phyloP scores from a whole-genome alignment of 768 basidiomycete genomes.

The Trametes sanguinea region DNA sequence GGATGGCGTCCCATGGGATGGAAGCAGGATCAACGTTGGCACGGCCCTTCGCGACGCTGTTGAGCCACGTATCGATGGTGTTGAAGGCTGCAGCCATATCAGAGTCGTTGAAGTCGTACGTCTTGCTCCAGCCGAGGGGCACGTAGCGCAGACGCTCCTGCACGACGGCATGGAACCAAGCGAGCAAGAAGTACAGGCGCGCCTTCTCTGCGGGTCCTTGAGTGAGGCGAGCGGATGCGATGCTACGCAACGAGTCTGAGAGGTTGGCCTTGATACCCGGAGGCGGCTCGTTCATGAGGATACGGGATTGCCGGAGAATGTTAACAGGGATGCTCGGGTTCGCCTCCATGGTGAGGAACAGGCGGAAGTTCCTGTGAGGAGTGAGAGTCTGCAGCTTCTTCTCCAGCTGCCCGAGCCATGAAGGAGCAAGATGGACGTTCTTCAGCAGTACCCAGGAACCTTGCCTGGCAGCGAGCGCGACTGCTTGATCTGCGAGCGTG shows the following conservation, averaged over 20 bases:
- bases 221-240: conserved; percentile 67
- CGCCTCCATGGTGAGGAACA: conserved; percentile 98
- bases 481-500: conserved; percentile 92
- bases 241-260: conserved; percentile 81
- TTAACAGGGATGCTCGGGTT: conserved; percentile 95
- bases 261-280: conserved; percentile 97
- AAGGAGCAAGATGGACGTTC: conserved; percentile 94
- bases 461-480: conserved; percentile 86
- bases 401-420: conserved; percentile 95
- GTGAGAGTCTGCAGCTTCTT: conserved; percentile 93
- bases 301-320: conserved; percentile 91
- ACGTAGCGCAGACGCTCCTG: conserved; percentile 96
- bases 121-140: conserved; percentile 95
- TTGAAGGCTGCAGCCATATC: conserved; percentile 92
- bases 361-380: conserved; percentile 88
- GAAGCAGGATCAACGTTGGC: conserved; percentile 89
- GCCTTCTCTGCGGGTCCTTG: conserved; percentile 93
- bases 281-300: conserved; percentile 98
- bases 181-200: conserved; percentile 91
- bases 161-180: conserved; percentile 99
- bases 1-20: conserved; percentile 96
- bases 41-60: conserved; percentile 76
- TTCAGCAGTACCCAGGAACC: conserved; percentile 97
- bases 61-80: conserved; percentile 92
- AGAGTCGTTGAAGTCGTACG: conserved; percentile 98